Percentiles rank a stretch among this genome's conserved stretches.
These are phyloP conservation scores for Microbotryum violaceum DNA, from an alignment of 1,284 basidiomycete species.

Conservation along the genomic window DNA sequence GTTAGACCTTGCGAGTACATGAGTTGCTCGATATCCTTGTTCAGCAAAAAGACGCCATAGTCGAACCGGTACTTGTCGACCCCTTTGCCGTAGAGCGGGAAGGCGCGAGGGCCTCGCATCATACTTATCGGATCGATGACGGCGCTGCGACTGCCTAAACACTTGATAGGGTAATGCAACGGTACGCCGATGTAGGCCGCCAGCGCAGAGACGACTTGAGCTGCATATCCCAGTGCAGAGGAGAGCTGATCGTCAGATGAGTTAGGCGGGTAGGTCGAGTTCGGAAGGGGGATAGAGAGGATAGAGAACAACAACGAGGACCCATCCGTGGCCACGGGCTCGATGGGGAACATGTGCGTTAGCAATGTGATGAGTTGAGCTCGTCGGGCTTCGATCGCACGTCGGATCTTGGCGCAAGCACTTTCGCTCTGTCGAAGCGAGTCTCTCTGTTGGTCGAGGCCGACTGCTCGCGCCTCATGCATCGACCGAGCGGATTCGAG, in stretches of 20 bases:
- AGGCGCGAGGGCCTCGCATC: conserved; percentile 90
- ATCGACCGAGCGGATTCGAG: conserved; percentile 2
- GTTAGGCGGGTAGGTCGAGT: conserved; percentile 49
- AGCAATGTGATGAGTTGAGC: conserved; percentile 55
- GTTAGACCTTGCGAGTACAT: conserved; percentile 82
- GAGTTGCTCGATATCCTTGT: conserved; percentile 95
- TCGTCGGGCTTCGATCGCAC: conserved; percentile 34
- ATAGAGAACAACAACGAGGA: conserved; percentile 55
- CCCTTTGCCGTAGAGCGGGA: conserved; percentile 85
- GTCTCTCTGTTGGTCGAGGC: neutral
- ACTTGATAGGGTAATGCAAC: conserved; percentile 83
- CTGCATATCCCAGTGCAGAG: conserved; percentile 71
- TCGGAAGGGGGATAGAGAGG: conserved; percentile 71
- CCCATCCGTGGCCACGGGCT: conserved; percentile 53
- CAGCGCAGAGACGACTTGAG: conserved; percentile 71
- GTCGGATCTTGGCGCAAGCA: neutral
- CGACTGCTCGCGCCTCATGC: neutral
- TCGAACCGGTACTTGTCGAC: conserved; percentile 96
- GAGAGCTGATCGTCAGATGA: conserved; percentile 51
- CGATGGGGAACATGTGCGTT: conserved; percentile 77
- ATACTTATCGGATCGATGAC: conserved; percentile 83
- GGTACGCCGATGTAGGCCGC: conserved; percentile 66
- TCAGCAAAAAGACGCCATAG: conserved; percentile 92
- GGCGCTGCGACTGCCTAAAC: conserved; percentile 74
- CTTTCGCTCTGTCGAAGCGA: neutral